Base-by-base conservation (phyloP, 345 rosid species). In the Corchorus capsularis region DNA sequence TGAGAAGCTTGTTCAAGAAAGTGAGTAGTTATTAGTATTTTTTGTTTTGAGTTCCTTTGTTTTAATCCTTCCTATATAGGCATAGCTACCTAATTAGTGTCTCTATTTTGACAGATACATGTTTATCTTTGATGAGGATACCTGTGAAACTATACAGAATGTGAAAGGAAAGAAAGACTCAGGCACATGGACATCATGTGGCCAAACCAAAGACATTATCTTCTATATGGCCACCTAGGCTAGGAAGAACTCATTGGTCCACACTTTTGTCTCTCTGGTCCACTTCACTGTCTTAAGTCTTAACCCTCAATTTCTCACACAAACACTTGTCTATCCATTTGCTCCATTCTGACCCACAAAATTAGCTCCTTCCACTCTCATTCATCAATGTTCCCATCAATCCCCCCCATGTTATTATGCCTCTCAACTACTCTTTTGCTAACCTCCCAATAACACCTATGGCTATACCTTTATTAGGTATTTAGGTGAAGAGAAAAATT, bases 111-210 rank as follows among this genome's bases (percentile, higher is more conserved):
- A 79, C 63, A 49, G 55, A 39, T 54, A 75, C 65, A 43, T 41
- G n/a, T 45, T 59, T 22, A 35, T 52, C 2, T 53, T 57, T 46
- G n/a, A 15, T 39, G 71, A 70, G 74, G 74, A 16, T 54, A n/a
- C 45, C 55, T 54, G 72, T 66, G 20, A 27, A 50, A 4, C 37
- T 1, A 39, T 34, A 27, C 27, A 27, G 27, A 68, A 59, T 20
- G 45, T 54, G 27, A 68, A 69, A 50, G 78, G 13, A 32, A 60
- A 47, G 43, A 61, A 60, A 47, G 43, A 61, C 35, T 6, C 37
- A 27, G 39, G 71, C 81, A 79, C 79, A 79, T 79, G 79, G 83
- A 43, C 56, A 74, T 64, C 81, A 77, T 74, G 78, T 77, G 77
- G 78, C 19, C 64, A 61, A 39, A 34, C 19, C 64, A 61, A 39